These are phyloP conservation scores for Dactylis glomerata DNA, from an alignment of 176 grass and related monocot genomes.

Conservation along the genomic window DNA sequence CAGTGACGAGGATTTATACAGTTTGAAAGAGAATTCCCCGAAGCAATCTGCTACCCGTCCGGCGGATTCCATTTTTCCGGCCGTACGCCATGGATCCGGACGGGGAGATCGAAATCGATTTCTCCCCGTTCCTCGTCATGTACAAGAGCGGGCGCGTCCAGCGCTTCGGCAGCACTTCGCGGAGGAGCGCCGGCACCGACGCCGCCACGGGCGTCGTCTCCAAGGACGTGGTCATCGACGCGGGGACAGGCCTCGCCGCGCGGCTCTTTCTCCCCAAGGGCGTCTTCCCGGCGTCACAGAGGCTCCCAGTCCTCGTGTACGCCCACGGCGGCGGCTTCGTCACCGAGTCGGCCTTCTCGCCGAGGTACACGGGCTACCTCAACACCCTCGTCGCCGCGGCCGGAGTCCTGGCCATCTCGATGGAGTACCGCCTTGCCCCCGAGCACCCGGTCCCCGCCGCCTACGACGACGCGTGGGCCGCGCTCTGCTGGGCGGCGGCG, in stretches of 20 bases:
- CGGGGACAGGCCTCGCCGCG: slow-evolving; percentile 8
- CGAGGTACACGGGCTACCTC: slow-evolving; percentile 13
- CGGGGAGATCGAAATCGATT: neutral
- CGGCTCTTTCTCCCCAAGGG: slow-evolving; percentile 37
- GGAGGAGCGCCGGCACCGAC: neutral
- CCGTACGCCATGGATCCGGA: neutral
- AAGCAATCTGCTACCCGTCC: neutral
- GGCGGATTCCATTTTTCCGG: neutral
- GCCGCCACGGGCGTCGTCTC: slow-evolving; percentile 27
- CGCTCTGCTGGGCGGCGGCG: slow-evolving; percentile 39
- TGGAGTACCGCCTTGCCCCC: slow-evolving; percentile 48
- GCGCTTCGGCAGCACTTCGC: neutral
- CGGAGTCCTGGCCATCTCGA: slow-evolving; percentile 28
- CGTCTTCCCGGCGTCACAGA: neutral
- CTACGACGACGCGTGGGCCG: slow-evolving; percentile 45
- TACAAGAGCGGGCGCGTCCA: slow-evolving; percentile 13
- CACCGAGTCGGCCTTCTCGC: neutral
- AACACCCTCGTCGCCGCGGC: slow-evolving; percentile 29
- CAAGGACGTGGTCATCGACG: slow-evolving; percentile 43
- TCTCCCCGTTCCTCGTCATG: neutral
- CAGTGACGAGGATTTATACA: too few relatives aligned
- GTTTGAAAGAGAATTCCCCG: neutral
- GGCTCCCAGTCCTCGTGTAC: neutral
- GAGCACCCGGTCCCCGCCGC: slow-evolving; percentile 41
- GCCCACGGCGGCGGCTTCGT: neutral